Base-by-base conservation (phyloP, 805 yeast species). In the Kodamaea hsintzibuensis region DNA sequence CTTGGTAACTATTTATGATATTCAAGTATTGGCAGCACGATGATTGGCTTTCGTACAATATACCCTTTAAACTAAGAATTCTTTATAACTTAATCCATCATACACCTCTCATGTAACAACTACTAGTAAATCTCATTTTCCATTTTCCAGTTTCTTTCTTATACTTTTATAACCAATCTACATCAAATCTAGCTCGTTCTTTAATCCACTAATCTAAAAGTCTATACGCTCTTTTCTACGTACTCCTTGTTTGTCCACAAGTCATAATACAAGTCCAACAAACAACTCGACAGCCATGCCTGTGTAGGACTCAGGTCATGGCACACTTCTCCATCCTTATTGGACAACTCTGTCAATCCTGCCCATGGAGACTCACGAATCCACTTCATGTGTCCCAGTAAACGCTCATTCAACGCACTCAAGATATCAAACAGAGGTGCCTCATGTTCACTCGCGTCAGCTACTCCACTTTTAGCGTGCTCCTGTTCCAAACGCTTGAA, bases 251-350 rank as follows among this genome's bases (percentile, higher is more conserved):
- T 51, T 27, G 50, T 64, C 77, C 77, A 83, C 22, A 82, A 67
- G 63, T 91, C 97, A 58, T 80, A 78, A 67, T 83, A 89, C 51
- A 93, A 72, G 67, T 93, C 98, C 33, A 93, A 69, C 54, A 95
- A 70, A 62, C 97, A 89, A 1, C 95, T 86, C 0, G 93, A 74
- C 66, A 97, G 89, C 99, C 99, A 93, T 0, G 98, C 98, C 68
- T 93, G 99, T 0, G 98, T 86, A 2, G 98, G 97, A 59, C 96
- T 88, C 1, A 97, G 89, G 68, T 95, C 98, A 14, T 67, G 64
- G 67, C 99, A 93, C 8, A 84, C 62, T 30, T 76, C 85, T 1
- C 98, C 98, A 62, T 88, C 85, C 70, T 89, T 90, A 65, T 93
- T 91, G 1, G 98, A 91, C 63, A 93, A 77, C 68, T 93, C 99